Evolutionary conservation across 139 green algal species (phyloP), one percentile per base, ranked within the genome.

Genomic region (Chlorella sp.): DNA sequence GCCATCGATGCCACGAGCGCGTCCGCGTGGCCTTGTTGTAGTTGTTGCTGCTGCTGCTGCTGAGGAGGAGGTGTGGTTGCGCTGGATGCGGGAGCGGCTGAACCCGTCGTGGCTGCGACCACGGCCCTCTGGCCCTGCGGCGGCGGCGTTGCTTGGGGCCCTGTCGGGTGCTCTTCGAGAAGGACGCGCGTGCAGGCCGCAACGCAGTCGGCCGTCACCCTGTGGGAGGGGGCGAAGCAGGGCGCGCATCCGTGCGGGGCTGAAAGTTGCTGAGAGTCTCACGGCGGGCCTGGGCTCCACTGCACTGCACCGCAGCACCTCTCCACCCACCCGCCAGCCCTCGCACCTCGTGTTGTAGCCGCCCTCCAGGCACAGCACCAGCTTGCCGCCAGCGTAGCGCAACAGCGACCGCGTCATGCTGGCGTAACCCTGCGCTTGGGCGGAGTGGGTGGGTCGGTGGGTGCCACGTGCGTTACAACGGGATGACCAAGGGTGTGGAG

Each of bases 281-380:
- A 74, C 49, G 49, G 6, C 27, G 5, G 5, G 26, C 42, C 5
- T 35, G 42, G 14, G 17, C 10, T 29, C 5, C 2, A n/a, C n/a
- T n/a, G 5, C n/a, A 62, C 29, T 27, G 14, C 36, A 55, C 35
- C 26, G 27, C 24, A 65, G n/a, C 3, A 23, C 3, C 34, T 4
- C 5, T 17, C 20, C 26, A 66, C 10, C 27, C 49, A 27, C 29
- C 3, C 2, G 31, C 22, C 22, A 30, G 4, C 31, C 24, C 1
- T 23, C 42, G n/a, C 32, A 83, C 81, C 74, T 69, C 2, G 73
- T 82, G 66, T 90, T 87, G 77, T 93, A 93, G 14, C 88, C 88
- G 0, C 88, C 88, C 77, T 93, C 88, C 55, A 93, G 82, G 33
- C 88, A 74, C 27, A 90, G 69, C 31, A 89, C 80, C 24, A 91